Evolutionary conservation across 2,329 filamentous ascomycete species (phyloP), one percentile per base, ranked within the genome.

Genomic region (Alternaria ventricosa): DNA sequence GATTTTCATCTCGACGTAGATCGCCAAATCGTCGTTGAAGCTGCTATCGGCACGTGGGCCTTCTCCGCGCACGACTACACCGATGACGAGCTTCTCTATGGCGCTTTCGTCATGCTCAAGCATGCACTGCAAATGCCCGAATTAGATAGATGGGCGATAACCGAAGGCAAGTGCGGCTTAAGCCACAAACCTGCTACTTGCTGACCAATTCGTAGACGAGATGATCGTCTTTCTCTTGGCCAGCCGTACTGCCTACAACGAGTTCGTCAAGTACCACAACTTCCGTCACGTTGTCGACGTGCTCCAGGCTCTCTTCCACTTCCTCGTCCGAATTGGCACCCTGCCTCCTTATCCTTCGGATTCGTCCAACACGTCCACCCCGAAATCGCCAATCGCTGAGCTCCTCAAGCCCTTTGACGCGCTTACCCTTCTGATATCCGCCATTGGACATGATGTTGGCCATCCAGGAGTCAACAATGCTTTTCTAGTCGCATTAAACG

Each of bases 381-480:
- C 82, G 65, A 88, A 85, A 43, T 92, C 88, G 3, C 87, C 91
- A 1, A 87, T 97, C 50, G 92, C 92, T 3, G 84, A 86, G 47
- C 84, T 98, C 23, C 84, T 99, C n/a, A 87, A 87, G 53, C 94
- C 95, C 1, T 93, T 97, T 68, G 94, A 98, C 79, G 92, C 92
- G 6, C 85, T 99, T 57, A 95, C 94, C 0, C 86, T 99, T 3
- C 86, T 99, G 49, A 91, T 98, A 68, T 95, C 95, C 9, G 96
- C 96, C n/a, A 96, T 99, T 74, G 96, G 96, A 45, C 96, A 99
- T 72, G 96, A 99, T 78, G 96, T 98, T 43, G 96, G 96, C 22
- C 96, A 99, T 77, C 96, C 96, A 0, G 96, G 96, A 59, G 96
- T 99, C 74, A 99, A 98, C 83, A 99, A 99, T 78, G 94, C 95